Evolutionary conservation across 1,139 yeast species (phyloP).

Genomic region (Taphrina confusa): DNA sequence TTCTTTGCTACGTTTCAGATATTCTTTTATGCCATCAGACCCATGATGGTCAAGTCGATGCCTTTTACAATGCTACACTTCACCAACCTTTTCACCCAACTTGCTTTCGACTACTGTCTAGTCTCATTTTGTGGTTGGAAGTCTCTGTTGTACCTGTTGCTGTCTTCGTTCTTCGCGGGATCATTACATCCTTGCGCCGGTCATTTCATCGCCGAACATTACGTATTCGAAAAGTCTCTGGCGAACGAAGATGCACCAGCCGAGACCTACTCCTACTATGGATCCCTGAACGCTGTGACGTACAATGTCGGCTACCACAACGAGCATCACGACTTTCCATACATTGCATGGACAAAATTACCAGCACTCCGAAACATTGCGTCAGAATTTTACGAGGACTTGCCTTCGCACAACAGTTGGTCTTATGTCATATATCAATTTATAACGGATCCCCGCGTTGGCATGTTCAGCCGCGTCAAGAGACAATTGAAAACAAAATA

Average conservation of each 20-base stretch:
- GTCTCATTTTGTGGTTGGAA: slow-evolving; percentile 64
- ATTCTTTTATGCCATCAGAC: slow-evolving; percentile 83
- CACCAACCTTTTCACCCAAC: slow-evolving; percentile 54
- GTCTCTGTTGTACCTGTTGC: slow-evolving; percentile 64
- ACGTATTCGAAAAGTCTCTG: slow-evolving; percentile 64
- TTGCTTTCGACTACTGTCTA: slow-evolving; percentile 59
- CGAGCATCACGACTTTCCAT: slow-evolving; percentile 95
- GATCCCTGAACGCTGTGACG: slow-evolving; percentile 69
- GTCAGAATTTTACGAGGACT: slow-evolving; percentile 74
- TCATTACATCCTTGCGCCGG: slow-evolving; percentile 94
- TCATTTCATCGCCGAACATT: slow-evolving; percentile 92
- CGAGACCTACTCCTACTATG: slow-evolving; percentile 89
- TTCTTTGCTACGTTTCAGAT: slow-evolving; percentile 80
- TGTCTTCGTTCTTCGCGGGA: slow-evolving; percentile 85
- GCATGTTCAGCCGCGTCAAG: slow-evolving; percentile 79
- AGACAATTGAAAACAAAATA: slow-evolving; percentile 47
- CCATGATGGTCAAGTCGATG: slow-evolving; percentile 78
- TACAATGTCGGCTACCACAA: slow-evolving; percentile 95
- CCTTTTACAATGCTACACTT: slow-evolving; percentile 70
- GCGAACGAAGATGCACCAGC: slow-evolving; percentile 53
- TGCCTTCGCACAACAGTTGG: slow-evolving; percentile 81
- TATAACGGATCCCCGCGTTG: slow-evolving; percentile 64
- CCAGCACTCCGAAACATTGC: slow-evolving; percentile 69
- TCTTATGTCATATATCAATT: slow-evolving; percentile 72
- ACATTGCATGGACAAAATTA: slow-evolving; percentile 82